Percentiles rank a stretch among this genome's conserved stretches.
Evolutionary conservation across 2,329 filamentous ascomycete species (phyloP).

Genomic region (Arthrobotrys pseudoclavata): DNA sequence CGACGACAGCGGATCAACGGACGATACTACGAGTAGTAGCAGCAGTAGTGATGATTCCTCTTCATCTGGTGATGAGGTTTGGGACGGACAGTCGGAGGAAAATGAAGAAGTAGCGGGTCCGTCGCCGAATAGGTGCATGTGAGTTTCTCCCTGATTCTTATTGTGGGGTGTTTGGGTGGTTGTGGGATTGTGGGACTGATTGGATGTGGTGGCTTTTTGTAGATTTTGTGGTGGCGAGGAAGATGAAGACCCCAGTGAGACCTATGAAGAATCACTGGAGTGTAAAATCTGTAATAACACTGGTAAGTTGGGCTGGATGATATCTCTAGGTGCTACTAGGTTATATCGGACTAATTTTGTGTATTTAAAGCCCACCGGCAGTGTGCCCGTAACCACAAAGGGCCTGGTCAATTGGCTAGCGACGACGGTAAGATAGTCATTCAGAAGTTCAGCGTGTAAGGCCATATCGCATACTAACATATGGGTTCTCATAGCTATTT

Average conservation of each 20-base stretch:
- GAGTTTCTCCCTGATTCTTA: slow-evolving; percentile 12
- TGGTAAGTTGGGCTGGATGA: slow-evolving; percentile 65
- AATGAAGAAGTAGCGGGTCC: slow-evolving; percentile 32
- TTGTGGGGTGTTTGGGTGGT: not conserved
- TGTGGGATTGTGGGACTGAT: slow-evolving; percentile 2
- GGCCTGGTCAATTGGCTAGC: slow-evolving; percentile 70
- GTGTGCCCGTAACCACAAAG: slow-evolving; percentile 81
- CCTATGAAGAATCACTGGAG: slow-evolving; percentile 82
- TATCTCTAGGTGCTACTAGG: not conserved
- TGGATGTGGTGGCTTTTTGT: not conserved
- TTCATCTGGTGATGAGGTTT: slow-evolving; percentile 40
- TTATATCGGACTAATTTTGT: slow-evolving; percentile 7
- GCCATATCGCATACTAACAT: slow-evolving; percentile 32
- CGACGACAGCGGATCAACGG: slow-evolving; percentile 44
- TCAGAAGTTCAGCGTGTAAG: not conserved
- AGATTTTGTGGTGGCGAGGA: slow-evolving; percentile 88
- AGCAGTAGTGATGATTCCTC: slow-evolving; percentile 44
- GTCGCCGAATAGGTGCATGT: slow-evolving; percentile 42
- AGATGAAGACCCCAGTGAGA: slow-evolving; percentile 83
- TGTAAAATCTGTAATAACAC: slow-evolving; percentile 83
- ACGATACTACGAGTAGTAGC: slow-evolving; percentile 33
- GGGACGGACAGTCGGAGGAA: slow-evolving; percentile 54
- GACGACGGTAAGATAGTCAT: slow-evolving; percentile 62
- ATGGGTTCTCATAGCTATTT: slow-evolving; percentile 68
- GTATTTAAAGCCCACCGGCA: slow-evolving; percentile 82